Base-by-base conservation (phyloP, 139 green algal species). In the Haematococcus sp. region DNA sequence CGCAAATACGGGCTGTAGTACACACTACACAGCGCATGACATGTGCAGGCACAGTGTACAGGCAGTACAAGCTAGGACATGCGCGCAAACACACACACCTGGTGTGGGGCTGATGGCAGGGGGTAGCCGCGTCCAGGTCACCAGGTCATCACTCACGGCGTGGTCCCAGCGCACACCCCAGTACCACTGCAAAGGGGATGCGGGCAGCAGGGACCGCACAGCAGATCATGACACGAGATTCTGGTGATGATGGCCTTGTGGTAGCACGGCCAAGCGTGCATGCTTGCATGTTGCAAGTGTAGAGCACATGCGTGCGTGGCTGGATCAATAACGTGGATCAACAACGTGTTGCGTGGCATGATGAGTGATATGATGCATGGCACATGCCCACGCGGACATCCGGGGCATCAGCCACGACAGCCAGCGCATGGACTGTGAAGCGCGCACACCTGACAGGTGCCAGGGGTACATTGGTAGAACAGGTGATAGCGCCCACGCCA, bases 101-200 rank as follows among this genome's bases (percentile, higher is more conserved):
- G 83, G 82, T 1, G 81, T 93, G 28, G 92, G 92, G 65, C 84
- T 60, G 19, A 97, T 71, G n/a, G 91, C 91, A 22, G 83, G 81
- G 19, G 89, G 86, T 60, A 93, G 68, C 61, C 92, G 85, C 63
- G 84, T 64, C 92, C 92, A 97, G 66, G 77, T 76, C 9, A 92
- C 87, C 43, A 95, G 76, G 60, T 93, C 87, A 31, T 85, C 63
- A 70, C 80, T 91, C 23, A 90, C 83, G 0, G 84, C 83, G 70
- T 97, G 92, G 52, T 92, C 91, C 92, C 92, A 97, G 11, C 90
- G 83, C 32, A 97, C 80, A 55, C 92, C 92, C 75, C 90, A 96
- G 32, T 90, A 79, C 91, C 91, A 96, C 58, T 94, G 86, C n/a
- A n/a, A n/a, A n/a, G n/a, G n/a, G n/a, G n/a, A n/a, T n/a, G n/a